Percentiles rank a stretch among this genome's conserved stretches.
Conservation (phyloP, 208 protist genomes). For the Phytomonas serpens region DNA sequence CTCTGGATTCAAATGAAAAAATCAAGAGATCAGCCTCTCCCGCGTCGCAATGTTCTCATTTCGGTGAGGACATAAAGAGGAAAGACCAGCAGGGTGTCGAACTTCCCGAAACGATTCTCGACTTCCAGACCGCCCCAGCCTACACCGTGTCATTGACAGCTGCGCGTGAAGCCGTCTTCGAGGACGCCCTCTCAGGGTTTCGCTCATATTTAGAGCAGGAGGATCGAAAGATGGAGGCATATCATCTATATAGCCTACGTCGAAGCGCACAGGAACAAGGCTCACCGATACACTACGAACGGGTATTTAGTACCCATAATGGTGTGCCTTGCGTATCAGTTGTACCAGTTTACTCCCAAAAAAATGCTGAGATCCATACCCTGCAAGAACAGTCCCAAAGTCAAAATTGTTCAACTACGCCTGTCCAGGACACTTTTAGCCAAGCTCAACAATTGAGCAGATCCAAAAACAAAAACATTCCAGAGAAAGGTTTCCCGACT, state of each 20-base stretch:
- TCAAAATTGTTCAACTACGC: background rate
- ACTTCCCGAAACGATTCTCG: slow-evolving; percentile 34
- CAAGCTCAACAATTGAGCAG: background rate
- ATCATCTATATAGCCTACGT: background rate
- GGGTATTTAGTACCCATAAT: background rate
- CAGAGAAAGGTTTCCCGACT: background rate
- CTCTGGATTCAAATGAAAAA: slow-evolving; percentile 6
- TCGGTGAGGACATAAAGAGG: background rate
- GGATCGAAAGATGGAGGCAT: slow-evolving; percentile 1
- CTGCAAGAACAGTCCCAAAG: background rate
- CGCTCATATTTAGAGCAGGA: slow-evolving; percentile 32
- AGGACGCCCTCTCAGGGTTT: slow-evolving; percentile 43
- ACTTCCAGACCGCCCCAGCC: slow-evolving; percentile 29
- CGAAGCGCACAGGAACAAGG: background rate
- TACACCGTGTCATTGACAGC: slow-evolving; percentile 36
- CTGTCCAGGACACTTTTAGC: background rate
- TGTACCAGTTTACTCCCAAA: background rate
- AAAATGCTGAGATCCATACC: background rate
- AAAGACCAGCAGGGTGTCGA: slow-evolving; percentile 7
- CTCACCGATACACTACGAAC: background rate
- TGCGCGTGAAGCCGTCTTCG: slow-evolving; percentile 29
- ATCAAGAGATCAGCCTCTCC: background rate
- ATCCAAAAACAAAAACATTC: background rate
- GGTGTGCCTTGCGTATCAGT: background rate
- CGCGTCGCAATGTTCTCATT: background rate